phyloP scores from a whole-genome alignment of 2,329 filamentous ascomycete species.

The Dactylonectria estremocensis region DNA sequence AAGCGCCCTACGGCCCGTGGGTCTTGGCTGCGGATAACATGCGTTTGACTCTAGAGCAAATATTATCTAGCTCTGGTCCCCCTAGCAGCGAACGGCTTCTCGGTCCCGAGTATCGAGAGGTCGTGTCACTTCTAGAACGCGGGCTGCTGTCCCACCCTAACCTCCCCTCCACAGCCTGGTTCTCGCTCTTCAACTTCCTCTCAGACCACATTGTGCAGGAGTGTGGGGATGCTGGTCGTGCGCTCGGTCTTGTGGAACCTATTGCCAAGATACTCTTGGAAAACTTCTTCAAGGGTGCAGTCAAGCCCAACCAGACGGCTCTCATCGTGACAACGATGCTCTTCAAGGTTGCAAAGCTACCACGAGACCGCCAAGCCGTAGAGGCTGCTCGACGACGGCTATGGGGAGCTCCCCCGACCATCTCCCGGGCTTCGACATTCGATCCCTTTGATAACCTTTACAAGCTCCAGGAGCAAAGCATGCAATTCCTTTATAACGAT shows the following conservation, averaged over 20 bases:
- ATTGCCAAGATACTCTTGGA: slow-evolving; percentile 71
- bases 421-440: slow-evolving; percentile 60
- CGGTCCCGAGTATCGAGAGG: slow-evolving; percentile 79
- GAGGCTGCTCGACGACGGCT: slow-evolving; percentile 77
- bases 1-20: slow-evolving; percentile 67
- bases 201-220: slow-evolving; percentile 72
- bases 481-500: slow-evolving; percentile 69
- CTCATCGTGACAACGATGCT: slow-evolving; percentile 60
- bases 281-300: slow-evolving; percentile 38
- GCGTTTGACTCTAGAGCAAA: slow-evolving; percentile 58
- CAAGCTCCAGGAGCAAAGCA: slow-evolving; percentile 66
- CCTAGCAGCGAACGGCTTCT: slow-evolving; percentile 61
- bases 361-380: slow-evolving; percentile 73
- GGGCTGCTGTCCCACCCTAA: slow-evolving; percentile 68
- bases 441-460: slow-evolving; percentile 80
- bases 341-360: slow-evolving; percentile 65
- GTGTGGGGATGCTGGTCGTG: slow-evolving; percentile 77
- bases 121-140: slow-evolving; percentile 76
- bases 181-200: slow-evolving; percentile 70
- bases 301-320: slow-evolving; percentile 43
- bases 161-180: slow-evolving; percentile 64
- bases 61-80: slow-evolving; percentile 41
- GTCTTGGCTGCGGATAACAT: slow-evolving; percentile 65
- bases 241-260: slow-evolving; percentile 79
- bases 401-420: slow-evolving; percentile 64